Evolutionary conservation across 176 grass and related monocot genomes (phyloP), one percentile per base, ranked within the genome.

Genomic region (Oropetium thomaeum): DNA sequence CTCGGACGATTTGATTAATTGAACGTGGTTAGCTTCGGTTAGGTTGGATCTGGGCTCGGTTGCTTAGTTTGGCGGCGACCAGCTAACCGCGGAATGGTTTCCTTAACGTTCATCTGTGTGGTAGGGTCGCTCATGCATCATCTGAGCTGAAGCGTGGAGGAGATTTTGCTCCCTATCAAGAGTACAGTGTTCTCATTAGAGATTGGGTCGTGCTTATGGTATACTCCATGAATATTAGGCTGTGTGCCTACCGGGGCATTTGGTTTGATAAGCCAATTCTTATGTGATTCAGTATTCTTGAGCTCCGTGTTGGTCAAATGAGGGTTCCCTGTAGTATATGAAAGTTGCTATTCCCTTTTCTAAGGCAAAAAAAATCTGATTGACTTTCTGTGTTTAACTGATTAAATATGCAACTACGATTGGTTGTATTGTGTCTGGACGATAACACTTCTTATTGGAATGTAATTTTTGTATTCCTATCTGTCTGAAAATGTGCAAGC

Each of bases 1-100:
- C 12, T 27, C 19, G 29, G n/a, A 15, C 54, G 23, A 61, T 8
- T 66, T 44, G 73, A 54, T 78, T 31, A 67, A 88, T 70, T 59
- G 23, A 4, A 47, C 45, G 34, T 3, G 49, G 20, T 1, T 26
- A 26, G 22, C 2, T 20, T 4, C 12, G 43, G 43, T 19, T 60
- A 75, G 61, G 71, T 63, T 77, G 54, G 73, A 70, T 72, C 75
- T 82, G 53, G 78, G 49, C 73, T 77, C 34, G 12, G 8, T 82
- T 71, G 31, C 63, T 53, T 77, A 20, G 10, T 44, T 69, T 43
- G 42, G 30, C n/a, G 33, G 15, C 49, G 33, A 60, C 11, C 26
- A 39, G 25, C 58, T 58, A 31, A 49, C 77, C 3, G 10, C 38
- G 40, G 19, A n/a, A 23, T 76, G 10, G 4, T 15, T 57, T 31